phyloP scores from a whole-genome alignment of 2,329 filamentous ascomycete species.

The Paraphoma chrysanthemicola region DNA sequence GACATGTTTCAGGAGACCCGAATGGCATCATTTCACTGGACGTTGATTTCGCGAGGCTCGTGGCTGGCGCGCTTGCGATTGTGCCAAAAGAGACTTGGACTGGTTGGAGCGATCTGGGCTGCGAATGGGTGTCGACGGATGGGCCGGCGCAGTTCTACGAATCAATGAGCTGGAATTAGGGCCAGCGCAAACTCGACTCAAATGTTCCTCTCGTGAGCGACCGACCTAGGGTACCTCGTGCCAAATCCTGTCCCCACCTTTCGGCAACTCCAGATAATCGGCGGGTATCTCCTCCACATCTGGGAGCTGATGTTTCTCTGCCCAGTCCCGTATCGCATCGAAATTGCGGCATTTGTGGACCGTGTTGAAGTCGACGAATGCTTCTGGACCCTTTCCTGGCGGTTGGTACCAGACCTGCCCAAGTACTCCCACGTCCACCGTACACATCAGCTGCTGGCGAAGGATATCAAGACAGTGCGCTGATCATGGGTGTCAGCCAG shows the following conservation, averaged over 20 bases:
- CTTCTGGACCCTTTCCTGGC: conserved; percentile 55
- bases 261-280: conserved; percentile 52
- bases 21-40: conserved; percentile 4
- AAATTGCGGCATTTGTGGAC: conserved; percentile 66
- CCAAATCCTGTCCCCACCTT: conserved; percentile 40
- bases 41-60: conserved; percentile 19
- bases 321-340: conserved; percentile 62
- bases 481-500: conserved; percentile 5
- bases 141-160: conserved; percentile 10
- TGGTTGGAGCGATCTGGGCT: conserved; percentile 15
- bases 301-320: conserved; percentile 60
- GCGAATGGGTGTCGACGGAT: conserved; percentile 15
- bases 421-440: conserved; percentile 64
- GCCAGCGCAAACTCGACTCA: neutral
- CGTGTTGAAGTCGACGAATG: conserved; percentile 69
- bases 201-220: neutral
- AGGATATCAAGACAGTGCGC: conserved; percentile 68
- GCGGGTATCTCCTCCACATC: conserved; percentile 30
- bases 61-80: conserved; percentile 7
- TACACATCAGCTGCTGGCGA: conserved; percentile 70
- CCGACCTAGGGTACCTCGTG: conserved; percentile 20
- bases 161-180: neutral
- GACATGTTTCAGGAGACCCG: neutral
- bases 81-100: conserved; percentile 15
- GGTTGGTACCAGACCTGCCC: conserved; percentile 67